Evolutionary conservation across 2,329 filamentous ascomycete genomes (phyloP), one percentile per base, ranked within the genome.

Genomic region (Dactylellina parvicollis): DNA sequence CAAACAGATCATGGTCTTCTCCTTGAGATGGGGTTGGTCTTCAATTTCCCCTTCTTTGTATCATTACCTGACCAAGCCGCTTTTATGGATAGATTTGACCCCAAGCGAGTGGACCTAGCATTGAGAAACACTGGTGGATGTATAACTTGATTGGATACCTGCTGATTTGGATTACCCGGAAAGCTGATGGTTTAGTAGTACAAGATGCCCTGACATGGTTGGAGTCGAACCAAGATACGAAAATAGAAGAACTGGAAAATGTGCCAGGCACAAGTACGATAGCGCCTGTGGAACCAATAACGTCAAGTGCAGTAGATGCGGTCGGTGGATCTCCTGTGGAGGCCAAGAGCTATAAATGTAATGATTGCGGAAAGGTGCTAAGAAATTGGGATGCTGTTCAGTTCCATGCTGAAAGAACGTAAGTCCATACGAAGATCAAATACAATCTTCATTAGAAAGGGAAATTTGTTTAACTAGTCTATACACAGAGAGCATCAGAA

Each of bases 161-260:
- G 30, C 1, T 47, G 8, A 34, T 49, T 36, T 32, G n/a, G n/a
- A 12, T 30, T 14, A 24, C 14, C 7, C 26, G 24, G 40, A 49
- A 42, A 32, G 28, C 49, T 60, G 26, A 36, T 34, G 8, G 24
- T 34, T 49, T 28, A 16, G 18, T 75, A 94, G 91, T 97, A 49
- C 90, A 95, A 80, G 90, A 89, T 76, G 95, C 95, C 57, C 86
- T 99, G 67, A 91, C 96, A 82, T 99, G 95, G 95, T 86, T 99
- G 1, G 93, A 96, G 80, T 87, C 90, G 77, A 96, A 96, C 80
- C 89, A 96, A 80, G 92, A 96, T 80, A 96, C 91, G 77, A 85
- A 91, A 0, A 80, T 96, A 42, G 92, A 97, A 36, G 89, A 96
- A 67, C 89, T 98, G 74, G 86, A 91, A 32, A 36, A 44, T 16